phyloP scores from a whole-genome alignment of 768 basidiomycete genomes.

The Rossbeevera mucosa region DNA sequence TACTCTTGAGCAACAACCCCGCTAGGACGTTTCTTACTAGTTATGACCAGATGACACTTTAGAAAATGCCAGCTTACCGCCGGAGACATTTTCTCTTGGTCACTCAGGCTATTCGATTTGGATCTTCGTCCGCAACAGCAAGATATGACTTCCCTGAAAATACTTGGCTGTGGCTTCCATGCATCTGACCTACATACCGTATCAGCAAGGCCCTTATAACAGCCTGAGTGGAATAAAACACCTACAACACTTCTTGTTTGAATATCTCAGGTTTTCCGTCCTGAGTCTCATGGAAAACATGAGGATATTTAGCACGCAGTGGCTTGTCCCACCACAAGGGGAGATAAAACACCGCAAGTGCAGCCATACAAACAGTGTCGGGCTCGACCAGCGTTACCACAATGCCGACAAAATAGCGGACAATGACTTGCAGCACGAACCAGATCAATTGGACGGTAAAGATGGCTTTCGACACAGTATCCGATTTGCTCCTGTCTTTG shows the following conservation, averaged over 20 bases:
- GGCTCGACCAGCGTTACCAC: not conserved
- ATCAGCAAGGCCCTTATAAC: not conserved
- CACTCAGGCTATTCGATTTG: not conserved
- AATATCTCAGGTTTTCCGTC: not conserved
- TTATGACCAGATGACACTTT: not conserved
- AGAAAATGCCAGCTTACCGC: not conserved
- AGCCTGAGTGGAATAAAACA: not conserved
- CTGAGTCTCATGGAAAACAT: not conserved
- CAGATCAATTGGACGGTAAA: not conserved
- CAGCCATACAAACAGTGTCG: not conserved
- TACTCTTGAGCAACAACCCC: not conserved
- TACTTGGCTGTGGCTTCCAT: not conserved
- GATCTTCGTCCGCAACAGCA: not conserved
- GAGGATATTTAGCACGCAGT: not conserved
- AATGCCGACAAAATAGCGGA: not conserved
- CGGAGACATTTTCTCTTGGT: not conserved
- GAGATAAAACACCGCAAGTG: not conserved
- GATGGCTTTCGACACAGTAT: not conserved
- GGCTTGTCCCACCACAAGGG: conserved; percentile 2
- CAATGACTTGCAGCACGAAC: not conserved
- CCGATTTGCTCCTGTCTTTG: not conserved
- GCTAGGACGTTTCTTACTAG: not conserved
- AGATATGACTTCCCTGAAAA: not conserved
- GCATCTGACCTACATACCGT: not conserved
- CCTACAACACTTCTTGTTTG: not conserved